Base-by-base conservation (phyloP, 176 grass and related monocot species). In the Dactylis glomerata region DNA sequence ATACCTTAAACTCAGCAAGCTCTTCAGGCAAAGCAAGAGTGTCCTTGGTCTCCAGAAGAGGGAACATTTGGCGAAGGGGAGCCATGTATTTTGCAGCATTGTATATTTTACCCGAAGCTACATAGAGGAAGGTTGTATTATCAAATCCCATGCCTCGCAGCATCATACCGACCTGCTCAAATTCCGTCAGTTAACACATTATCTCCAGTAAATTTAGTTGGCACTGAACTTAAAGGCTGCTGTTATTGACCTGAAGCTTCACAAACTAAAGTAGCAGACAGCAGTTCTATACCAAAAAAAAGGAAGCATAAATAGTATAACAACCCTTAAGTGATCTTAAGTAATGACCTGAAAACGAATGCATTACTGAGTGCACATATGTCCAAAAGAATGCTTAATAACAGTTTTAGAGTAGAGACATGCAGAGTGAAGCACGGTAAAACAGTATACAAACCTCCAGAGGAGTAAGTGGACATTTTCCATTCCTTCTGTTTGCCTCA, bases 31-130 rank as follows among this genome's bases (percentile, higher is more conserved):
- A 93, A 81, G 93, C 87, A 79, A 98, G 85, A 69, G 85, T 93
- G 24, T 98, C 91, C 87, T 98, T 98, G 3, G 87, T 93, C 34
- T 69, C 86, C 78, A 98, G 87, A 79, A 92, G 91, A 19, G 96
- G 96, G 83, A 95, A 98, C 87, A 98, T 90, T 83, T 95, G 87
- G 44, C 56, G 87, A 55, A 98, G 89, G 31, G 93, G 96, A 83
- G 87, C 83, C 91, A 98, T 98, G 68, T 95, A 98, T 75, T 90
- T 95, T 76, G 85, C 84, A 73, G 76, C 86, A 85, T 95, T 90
- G 46, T 98, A 95, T 80, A 98, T 98, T 86, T 95, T 92, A 78
- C 93, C 96, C 67, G 93, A 98, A 80, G 96, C 96, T 77, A 98
- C 81, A 51, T 98, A 98, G 46, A 98, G 83, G 37, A 89, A 80